phyloP scores from a whole-genome alignment of 129 eudicot species.

The Dittrichia graveolens region DNA sequence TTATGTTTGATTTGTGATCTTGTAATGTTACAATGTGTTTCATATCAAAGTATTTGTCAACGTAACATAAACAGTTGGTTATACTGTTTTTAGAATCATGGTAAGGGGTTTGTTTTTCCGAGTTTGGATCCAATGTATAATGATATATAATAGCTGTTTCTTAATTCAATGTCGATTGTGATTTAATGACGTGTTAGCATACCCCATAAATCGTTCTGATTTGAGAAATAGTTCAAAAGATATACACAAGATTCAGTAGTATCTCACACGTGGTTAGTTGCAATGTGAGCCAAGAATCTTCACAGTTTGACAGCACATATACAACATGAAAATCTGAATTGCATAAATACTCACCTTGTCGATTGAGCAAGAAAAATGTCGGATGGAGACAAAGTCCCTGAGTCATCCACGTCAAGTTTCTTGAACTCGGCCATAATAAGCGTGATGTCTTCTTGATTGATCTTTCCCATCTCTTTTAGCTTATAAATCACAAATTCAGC shows the following conservation, averaged over 20 bases:
- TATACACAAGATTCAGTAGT: too few species aligned
- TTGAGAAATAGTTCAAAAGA: background rate
- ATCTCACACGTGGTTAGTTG: background rate
- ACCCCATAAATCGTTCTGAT: background rate
- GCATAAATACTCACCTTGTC: constrained; percentile 13
- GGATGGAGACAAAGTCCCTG: constrained; percentile 74
- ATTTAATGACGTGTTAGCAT: background rate
- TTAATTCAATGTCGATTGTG: too few species aligned
- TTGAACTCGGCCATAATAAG: constrained; percentile 66
- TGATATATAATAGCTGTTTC: too few species aligned
- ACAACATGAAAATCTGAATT: background rate
- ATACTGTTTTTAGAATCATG: too few species aligned
- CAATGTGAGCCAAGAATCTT: background rate
- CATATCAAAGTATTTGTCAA: too few species aligned
- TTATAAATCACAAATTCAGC: constrained; percentile 74
- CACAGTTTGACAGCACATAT: background rate
- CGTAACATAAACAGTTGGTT: too few species aligned
- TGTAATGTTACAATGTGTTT: too few species aligned
- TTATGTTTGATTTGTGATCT: too few species aligned
- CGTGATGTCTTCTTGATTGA: constrained; percentile 65
- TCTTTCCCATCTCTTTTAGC: constrained; percentile 98
- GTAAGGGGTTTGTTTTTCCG: too few species aligned
- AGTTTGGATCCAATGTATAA: too few species aligned
- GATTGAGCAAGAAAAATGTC: constrained; percentile 77
- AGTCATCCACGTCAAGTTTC: constrained; percentile 75